A percentile compares a stretch with the other conserved stretches of the same genome.
Evolutionary conservation across 179 eudicot species (phyloP).

Genomic region (Nepenthes alata): DNA sequence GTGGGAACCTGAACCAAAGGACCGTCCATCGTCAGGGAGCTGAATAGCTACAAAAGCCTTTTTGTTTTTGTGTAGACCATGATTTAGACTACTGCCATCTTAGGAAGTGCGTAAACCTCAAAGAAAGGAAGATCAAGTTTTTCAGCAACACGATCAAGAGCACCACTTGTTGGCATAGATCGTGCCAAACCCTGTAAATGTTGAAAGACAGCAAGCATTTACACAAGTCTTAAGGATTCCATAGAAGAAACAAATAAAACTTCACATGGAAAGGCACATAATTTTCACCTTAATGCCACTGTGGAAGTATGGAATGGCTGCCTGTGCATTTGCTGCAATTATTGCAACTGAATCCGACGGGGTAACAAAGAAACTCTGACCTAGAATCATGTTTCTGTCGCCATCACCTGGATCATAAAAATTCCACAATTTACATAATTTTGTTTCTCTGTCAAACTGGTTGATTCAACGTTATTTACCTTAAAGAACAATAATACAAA

Average conservation of each 20-base stretch:
- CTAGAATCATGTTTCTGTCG: conserved; percentile 92
- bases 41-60: background rate
- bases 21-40: conserved; percentile 5
- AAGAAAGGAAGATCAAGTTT: conserved; percentile 77
- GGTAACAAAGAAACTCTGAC: conserved; percentile 71
- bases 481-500: background rate
- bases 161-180: conserved; percentile 99
- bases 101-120: conserved; percentile 44
- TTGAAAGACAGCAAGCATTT: background rate
- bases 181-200: conserved; percentile 51
- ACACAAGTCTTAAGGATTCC: background rate
- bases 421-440: background rate
- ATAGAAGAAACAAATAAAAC: background rate
- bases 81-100: background rate
- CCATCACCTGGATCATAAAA: conserved; percentile 59
- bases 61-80: background rate
- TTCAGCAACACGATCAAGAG: conserved; percentile 93
- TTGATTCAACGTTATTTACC: background rate
- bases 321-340: conserved; percentile 84
- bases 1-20: conserved; percentile 71
- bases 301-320: conserved; percentile 71
- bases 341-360: conserved; percentile 96
- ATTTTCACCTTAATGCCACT: conserved; percentile 55
- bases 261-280: background rate
- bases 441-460: background rate